Evolutionary conservation across 805 yeast species (phyloP), one percentile per base, ranked within the genome.

Genomic region (Saccharomyces kudriavzevii): DNA sequence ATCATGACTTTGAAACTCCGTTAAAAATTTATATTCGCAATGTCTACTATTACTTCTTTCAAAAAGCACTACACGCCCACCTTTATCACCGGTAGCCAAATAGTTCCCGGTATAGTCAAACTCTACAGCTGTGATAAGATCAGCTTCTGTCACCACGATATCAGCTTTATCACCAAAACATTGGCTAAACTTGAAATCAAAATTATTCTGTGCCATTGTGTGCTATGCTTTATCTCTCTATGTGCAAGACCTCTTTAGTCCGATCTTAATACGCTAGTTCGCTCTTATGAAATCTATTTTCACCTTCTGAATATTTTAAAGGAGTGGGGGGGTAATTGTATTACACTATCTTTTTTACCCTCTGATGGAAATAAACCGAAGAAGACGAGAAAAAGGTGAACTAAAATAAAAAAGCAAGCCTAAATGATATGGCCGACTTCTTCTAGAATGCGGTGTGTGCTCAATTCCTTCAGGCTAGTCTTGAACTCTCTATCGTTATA

Each of bases 161-260:
- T 94, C 99, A 49, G 96, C 96, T 71, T 95, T 94, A 71, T 94
- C 99, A 59, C 99, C 99, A 77, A 94, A 94, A 71, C 99, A 94
- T 71, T 91, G 98, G 62, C 96, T 87, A 70, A 91, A 91, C 71
- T 89, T 89, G 58, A 74, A 73, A 60, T 72, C 72, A 58, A 67
- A 72, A 53, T 70, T 65, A 56, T 66, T 69, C 49, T 68, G 65
- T 24, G 70, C 58, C 73, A 69, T 60, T 48, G 24, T 43, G 20
- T 22, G 17, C 4, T 29, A 20, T 17, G 30, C 20, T 30, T 24
- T 28, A 40, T 17, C 26, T 22, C 11, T 26, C 22, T 35, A 17
- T 35, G 43, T 17, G 24, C 24, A 35, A 35, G 43, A 35, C 17
- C 43, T 35, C 22, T 17, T 17, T 24, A 6, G 24, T 35, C 17